Evolutionary conservation across 2,329 filamentous ascomycete species (phyloP).

Genomic region (Scytalidium sp.): DNA sequence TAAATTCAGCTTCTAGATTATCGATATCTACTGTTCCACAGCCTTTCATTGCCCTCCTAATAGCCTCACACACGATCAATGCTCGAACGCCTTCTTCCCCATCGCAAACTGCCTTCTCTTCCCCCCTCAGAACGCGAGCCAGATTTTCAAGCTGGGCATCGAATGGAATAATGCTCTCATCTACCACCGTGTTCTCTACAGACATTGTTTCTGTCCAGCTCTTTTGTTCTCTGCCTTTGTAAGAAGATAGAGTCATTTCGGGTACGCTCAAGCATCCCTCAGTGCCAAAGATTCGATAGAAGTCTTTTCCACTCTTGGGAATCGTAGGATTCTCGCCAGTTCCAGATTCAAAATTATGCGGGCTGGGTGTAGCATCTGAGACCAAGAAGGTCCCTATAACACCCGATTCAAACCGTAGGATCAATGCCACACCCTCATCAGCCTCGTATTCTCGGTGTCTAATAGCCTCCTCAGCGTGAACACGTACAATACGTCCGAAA

Average conservation of each 20-base stretch:
- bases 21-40: too few species aligned
- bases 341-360: slow-evolving; percentile 53
- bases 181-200: too few species aligned
- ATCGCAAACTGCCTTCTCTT: slow-evolving; percentile 43
- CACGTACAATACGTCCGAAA: slow-evolving; percentile 44
- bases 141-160: slow-evolving; percentile 51
- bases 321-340: slow-evolving; percentile 58
- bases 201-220: slow-evolving; percentile 11
- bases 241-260: slow-evolving; percentile 47
- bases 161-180: slow-evolving; percentile 40
- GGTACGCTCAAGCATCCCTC: slow-evolving; percentile 50
- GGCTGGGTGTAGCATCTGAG: slow-evolving; percentile 47
- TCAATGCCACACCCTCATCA: slow-evolving; percentile 55
- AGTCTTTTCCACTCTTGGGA: slow-evolving; percentile 37
- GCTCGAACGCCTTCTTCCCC: slow-evolving; percentile 47
- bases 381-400: slow-evolving; percentile 55
- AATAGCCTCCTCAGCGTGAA: not conserved
- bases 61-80: slow-evolving; percentile 49
- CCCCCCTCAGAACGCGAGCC: slow-evolving; percentile 41
- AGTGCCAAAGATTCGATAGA: slow-evolving; percentile 53
- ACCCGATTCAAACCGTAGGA: slow-evolving; percentile 49
- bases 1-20: not conserved
- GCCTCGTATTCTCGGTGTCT: slow-evolving; percentile 43
- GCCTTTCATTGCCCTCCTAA: slow-evolving; percentile 44
- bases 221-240: slow-evolving; percentile 26